Conservation (phyloP, 495 filamentous ascomycete species). For the Daldinia caldariorum region DNA sequence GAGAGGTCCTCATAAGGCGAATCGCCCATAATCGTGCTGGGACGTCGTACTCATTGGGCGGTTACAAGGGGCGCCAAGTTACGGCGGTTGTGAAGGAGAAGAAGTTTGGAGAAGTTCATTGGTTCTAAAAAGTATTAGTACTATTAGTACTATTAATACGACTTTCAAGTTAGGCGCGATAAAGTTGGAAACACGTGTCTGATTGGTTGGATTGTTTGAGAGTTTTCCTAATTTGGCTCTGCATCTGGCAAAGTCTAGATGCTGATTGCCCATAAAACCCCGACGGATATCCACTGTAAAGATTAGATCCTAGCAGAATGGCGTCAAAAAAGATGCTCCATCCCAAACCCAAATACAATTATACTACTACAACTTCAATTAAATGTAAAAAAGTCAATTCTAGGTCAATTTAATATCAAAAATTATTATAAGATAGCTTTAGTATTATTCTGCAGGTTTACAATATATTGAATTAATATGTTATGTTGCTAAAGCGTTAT, state of each 20-base stretch:
- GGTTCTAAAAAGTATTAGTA: slow-evolving; percentile 19
- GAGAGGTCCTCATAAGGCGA: slow-evolving; percentile 48
- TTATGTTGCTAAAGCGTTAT: no score
- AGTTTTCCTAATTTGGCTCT: slow-evolving; percentile 38
- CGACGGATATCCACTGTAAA: slow-evolving; percentile 22
- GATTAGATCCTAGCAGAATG: slow-evolving; percentile 16
- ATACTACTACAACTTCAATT: no score
- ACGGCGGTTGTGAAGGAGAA: slow-evolving; percentile 40
- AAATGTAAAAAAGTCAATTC: no score
- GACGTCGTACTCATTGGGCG: slow-evolving; percentile 32
- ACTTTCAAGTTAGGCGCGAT: slow-evolving; percentile 45
- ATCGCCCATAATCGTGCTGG: slow-evolving; percentile 32
- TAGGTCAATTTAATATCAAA: no score
- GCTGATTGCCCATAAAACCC: slow-evolving; percentile 39
- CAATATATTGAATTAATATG: no score
- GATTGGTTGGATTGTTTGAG: slow-evolving; percentile 32
- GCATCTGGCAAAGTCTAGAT: slow-evolving; percentile 30
- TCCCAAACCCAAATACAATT: no score
- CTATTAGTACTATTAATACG: not conserved
- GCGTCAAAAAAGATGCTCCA: no score
- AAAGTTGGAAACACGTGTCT: slow-evolving; percentile 24
- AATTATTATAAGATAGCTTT: no score
- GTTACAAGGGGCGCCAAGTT: slow-evolving; percentile 38
- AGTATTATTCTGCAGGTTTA: no score
- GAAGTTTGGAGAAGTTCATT: slow-evolving; percentile 25